phyloP scores from a whole-genome alignment of 2,329 filamentous ascomycete genomes.

The Ophiosphaerella herpotricha region DNA sequence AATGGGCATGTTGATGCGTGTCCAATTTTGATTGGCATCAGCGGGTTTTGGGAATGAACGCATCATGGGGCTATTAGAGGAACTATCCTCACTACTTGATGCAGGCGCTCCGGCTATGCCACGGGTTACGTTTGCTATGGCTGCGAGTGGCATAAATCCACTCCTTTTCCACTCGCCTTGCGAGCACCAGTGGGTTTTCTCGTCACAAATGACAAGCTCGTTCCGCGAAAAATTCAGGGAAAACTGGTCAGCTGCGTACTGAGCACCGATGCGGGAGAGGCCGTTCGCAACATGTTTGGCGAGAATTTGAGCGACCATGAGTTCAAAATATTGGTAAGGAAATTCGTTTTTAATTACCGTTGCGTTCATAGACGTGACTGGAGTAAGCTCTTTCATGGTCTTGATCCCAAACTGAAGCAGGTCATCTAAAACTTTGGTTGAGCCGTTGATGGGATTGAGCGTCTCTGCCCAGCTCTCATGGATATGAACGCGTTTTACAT shows the following conservation, averaged over 20 bases:
- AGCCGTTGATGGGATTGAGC: neutral
- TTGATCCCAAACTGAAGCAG: neutral
- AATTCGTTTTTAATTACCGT: no score
- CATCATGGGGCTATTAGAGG: neutral
- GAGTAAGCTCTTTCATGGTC: neutral
- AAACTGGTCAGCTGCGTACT: neutral
- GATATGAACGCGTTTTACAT: neutral
- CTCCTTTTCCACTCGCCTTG: neutral
- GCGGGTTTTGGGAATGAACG: neutral
- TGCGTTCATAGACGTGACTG: no score
- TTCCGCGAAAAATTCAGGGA: neutral
- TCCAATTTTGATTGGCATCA: neutral
- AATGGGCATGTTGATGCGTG: neutral
- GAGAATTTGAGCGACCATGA: neutral
- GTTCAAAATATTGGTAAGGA: neutral
- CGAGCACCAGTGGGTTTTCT: neutral
- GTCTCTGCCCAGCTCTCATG: neutral
- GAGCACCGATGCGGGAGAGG: neutral
- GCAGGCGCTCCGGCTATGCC: neutral
- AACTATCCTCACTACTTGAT: no score
- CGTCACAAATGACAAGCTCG: neutral
- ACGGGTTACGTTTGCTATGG: neutral
- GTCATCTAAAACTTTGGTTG: neutral
- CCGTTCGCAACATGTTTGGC: neutral
- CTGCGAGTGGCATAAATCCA: neutral